Base-by-base conservation (phyloP, 768 basidiomycete genomes). In the Phaeotremella skinneri region DNA sequence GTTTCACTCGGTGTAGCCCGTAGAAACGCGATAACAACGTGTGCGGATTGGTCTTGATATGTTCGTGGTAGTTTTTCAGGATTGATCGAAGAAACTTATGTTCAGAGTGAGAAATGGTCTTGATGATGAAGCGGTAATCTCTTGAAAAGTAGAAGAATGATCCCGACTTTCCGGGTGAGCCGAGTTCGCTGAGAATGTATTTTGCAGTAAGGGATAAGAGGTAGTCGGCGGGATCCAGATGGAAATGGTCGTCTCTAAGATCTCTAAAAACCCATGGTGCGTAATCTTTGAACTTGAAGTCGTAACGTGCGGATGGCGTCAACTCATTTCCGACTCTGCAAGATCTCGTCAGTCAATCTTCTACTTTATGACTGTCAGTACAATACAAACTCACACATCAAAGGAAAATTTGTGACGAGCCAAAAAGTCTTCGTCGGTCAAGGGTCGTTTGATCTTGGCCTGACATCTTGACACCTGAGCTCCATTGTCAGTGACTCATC, bases 231-330 rank as follows among this genome's bases (percentile, higher is more conserved):
- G 96, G 94, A 74, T 98, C 96, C 47, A 99, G 84, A 64, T 89
- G 87, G 79, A 99, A 98, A 76, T 87, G 83, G 64, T 92, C 88
- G 79, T 98, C 94, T 29, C 96, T 87, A 14, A 99, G 81, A 55
- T 91, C 89, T 26, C 94, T 89, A 79, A 99, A 99, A 2, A 98
- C 90, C 88, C 89, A 96, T 0, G 96, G 94, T 0, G 93, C 92
- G 76, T 98, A 99, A 75, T 99, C 94, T 78, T 98, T 98, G 82
- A 98, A 98, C 79, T 99, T 99, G 83, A 98, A 98, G 77, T 98
- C 96, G 79, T 99, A 99, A 79, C 87, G 88, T 3, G 94, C 93
- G 0, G 92, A 96, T 0, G 96, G 96, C 13, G 96, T 98, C 25
- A 99, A 82, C 79, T 99, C 96, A 77, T 99, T 98, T 21, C 96